Evolutionary conservation across 1,139 yeast genomes (phyloP), one percentile per base, ranked within the genome.

Genomic region (Pichia sp.): DNA sequence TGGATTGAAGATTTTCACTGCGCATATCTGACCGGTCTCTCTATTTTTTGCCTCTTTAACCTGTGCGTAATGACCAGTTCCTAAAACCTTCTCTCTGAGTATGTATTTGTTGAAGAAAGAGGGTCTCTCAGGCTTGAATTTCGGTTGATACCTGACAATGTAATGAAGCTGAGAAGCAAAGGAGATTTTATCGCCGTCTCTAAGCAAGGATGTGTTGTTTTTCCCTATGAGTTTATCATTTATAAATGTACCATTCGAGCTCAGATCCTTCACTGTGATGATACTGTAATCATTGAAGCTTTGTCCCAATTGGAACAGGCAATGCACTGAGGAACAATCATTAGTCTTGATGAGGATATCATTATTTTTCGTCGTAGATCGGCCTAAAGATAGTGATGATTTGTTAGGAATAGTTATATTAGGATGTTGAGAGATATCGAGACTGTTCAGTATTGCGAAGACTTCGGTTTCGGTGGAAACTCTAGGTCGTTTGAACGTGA

Each of bases 1-100:
- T 0, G 87, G 85, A 52, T 80, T 82, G 53, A 81, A 80, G n/a
- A 81, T 76, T 51, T 81, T 81, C 4, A 81, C 84, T 0, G 91
- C 91, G 28, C 77, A 81, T 2, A 69, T 58, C 38, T 69, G 69
- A 0, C 85, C 85, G 0, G 77, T 67, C 13, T 59, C 55, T 45
- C 77, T 69, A 45, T 73, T 68, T 17, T 67, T 62, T 3, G 86
- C 86, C 45, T 79, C 85, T 51, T 74, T 77, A 2, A 82, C 93
- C 15, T 77, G 74, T 1, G 91, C 91, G 53, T 81, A 82, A 58
- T 80, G 91, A 0, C 93, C 93, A 4, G 80, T 62, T 0, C 93
- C 93, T 20, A 82, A 58, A 45, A 77, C 74, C 39, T 64, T 66
- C 0, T 84, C 83, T 6, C 42, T 38, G 21, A 79, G 47, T 1